Evolutionary conservation across 306 rosid species (phyloP).

Genomic region (Chamaecrista fasciculata): DNA sequence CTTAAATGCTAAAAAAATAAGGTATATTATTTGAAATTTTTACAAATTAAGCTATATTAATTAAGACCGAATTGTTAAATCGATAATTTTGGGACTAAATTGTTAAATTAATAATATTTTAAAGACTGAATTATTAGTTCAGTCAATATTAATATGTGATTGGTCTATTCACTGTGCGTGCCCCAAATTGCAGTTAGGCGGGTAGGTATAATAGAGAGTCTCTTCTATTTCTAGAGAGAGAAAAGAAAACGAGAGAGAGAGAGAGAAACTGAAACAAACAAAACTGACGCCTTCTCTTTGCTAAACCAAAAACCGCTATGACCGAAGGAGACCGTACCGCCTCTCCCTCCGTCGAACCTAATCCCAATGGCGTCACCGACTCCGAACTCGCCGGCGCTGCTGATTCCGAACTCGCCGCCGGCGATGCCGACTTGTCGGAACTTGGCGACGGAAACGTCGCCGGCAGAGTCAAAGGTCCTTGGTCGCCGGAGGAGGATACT

Average conservation of each 20-base stretch:
- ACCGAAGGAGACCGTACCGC: neutral
- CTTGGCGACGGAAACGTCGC: neutral
- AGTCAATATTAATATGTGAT: too few species aligned
- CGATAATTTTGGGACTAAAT: too few species aligned
- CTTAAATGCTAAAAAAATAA: too few species aligned
- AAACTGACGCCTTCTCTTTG: neutral
- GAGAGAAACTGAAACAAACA: neutral
- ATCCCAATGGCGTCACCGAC: constrained; percentile 13
- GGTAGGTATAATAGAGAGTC: neutral
- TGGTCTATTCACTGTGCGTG: neutral
- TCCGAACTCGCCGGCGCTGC: neutral
- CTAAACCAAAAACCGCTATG: constrained; percentile 7
- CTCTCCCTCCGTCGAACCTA: constrained; percentile 4
- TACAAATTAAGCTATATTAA: too few species aligned
- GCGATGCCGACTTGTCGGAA: constrained; percentile 7
- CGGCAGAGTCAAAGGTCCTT: constrained; percentile 65
- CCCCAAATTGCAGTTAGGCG: constrained; percentile 4
- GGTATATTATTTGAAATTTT: too few species aligned
- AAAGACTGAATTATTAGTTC: too few species aligned
- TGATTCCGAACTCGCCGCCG: neutral
- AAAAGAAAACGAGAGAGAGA: neutral
- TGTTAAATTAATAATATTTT: too few species aligned
- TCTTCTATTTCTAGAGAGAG: neutral
- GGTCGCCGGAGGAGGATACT: constrained; percentile 59
- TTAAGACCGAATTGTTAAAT: too few species aligned